Evolutionary conservation across 345 rosid genomes (phyloP).

Genomic region (Crucihimalaya himalaica): DNA sequence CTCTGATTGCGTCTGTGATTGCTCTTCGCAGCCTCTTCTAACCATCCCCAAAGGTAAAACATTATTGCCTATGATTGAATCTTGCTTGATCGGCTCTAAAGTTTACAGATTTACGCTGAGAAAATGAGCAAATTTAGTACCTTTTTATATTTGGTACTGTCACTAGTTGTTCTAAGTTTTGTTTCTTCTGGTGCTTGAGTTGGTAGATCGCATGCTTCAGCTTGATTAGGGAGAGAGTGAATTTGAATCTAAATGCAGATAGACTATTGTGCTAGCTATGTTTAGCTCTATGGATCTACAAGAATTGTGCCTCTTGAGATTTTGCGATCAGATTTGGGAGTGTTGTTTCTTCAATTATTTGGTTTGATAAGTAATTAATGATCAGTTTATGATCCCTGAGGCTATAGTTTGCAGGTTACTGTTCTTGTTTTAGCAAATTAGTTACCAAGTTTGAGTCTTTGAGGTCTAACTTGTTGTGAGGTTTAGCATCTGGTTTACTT

Average conservation of each 20-base stretch:
- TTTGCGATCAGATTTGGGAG: no score
- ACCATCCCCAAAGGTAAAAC: conserved; percentile 65
- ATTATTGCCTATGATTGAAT: conserved; percentile 33
- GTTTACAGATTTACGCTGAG: conserved; percentile 8
- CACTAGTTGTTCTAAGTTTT: background rate
- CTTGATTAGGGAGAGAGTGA: background rate
- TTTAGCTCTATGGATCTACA: background rate
- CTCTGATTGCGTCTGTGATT: conserved; percentile 72
- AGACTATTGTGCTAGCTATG: background rate
- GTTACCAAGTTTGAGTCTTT: conserved; percentile 12
- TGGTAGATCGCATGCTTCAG: conserved; percentile 3
- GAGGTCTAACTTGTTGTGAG: conserved; percentile 1
- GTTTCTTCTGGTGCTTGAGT: background rate
- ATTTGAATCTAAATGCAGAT: conserved; percentile 7
- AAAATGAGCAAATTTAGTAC: background rate
- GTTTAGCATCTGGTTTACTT: conserved; percentile 6
- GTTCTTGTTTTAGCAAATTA: background rate
- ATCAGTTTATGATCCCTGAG: background rate
- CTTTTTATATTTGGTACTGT: background rate
- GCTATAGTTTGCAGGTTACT: background rate
- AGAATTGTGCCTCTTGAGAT: background rate
- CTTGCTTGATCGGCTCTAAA: conserved; percentile 33
- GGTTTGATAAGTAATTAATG: background rate
- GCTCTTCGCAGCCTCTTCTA: conserved; percentile 82
- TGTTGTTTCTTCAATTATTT: background rate